Evolutionary conservation across 2,329 filamentous ascomycete genomes (phyloP).

Genomic region (Celoporthe dispersa): DNA sequence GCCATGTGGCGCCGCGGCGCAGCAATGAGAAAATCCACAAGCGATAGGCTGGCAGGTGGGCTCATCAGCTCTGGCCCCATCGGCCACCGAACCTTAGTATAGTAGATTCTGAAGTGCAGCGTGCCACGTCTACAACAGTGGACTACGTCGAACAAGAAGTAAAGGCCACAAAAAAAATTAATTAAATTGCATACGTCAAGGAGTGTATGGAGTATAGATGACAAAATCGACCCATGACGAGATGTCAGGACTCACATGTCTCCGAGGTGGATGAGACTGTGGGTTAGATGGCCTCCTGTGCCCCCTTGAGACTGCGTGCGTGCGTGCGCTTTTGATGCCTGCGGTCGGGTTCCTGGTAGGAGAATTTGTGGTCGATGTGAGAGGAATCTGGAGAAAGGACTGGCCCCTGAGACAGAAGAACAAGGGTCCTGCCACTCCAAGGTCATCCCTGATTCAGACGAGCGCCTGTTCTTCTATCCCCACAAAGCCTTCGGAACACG

Average conservation of each 20-base stretch:
- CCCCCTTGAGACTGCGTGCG: not conserved
- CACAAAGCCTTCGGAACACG: constrained; percentile 13
- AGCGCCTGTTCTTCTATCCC: constrained; percentile 19
- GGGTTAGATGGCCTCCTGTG: not conserved
- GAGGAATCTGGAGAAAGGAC: constrained; percentile 1
- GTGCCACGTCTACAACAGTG: constrained; percentile 4
- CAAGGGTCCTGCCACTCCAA: not conserved
- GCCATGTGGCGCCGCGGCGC: constrained; percentile 13
- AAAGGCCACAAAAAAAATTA: not conserved
- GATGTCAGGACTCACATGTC: not conserved
- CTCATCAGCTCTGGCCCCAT: not conserved
- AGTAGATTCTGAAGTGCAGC: not conserved
- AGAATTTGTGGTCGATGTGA: not conserved
- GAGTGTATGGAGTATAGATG: not conserved
- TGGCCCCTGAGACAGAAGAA: constrained; percentile 11
- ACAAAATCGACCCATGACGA: not conserved
- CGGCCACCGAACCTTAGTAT: not conserved
- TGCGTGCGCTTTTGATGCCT: not conserved
- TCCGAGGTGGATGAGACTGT: not conserved
- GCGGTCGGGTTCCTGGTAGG: not conserved
- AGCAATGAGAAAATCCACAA: not conserved
- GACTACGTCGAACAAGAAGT: too few species aligned
- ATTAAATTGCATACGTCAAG: not conserved
- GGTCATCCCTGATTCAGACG: constrained; percentile 6
- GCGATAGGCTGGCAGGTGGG: constrained; percentile 10